Evolutionary conservation across 352 stramenopile species (phyloP).

Genomic region (Phytophthora vignae): DNA sequence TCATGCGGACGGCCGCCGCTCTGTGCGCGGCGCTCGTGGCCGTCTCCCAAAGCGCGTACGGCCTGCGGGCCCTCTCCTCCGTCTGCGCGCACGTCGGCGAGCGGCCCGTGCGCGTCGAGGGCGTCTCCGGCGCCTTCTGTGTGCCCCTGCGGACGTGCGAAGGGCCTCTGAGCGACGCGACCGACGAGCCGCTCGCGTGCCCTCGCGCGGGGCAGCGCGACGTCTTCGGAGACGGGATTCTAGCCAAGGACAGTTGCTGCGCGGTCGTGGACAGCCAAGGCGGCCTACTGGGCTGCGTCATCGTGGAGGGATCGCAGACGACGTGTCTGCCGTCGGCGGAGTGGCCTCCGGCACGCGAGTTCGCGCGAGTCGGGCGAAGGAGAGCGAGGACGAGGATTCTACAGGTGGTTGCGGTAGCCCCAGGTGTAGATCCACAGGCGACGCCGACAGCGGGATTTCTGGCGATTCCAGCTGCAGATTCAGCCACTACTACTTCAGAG

Average conservation of each 20-base stretch:
- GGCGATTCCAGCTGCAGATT: background rate
- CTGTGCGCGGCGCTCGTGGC: conserved; percentile 22
- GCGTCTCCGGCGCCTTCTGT: conserved; percentile 49
- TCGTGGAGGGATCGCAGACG: conserved; percentile 19
- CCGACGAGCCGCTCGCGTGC: conserved; percentile 37
- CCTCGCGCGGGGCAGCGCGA: conserved; percentile 39
- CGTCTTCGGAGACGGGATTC: conserved; percentile 15
- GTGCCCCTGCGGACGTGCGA: conserved; percentile 42
- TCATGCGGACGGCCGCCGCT: conserved; percentile 31
- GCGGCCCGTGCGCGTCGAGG: conserved; percentile 41
- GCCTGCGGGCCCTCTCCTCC: conserved; percentile 19
- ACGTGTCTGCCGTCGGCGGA: conserved; percentile 40
- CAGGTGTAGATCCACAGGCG: conserved; percentile 1
- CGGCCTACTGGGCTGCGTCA: conserved; percentile 46
- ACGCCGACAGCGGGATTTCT: background rate
- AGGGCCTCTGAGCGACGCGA: conserved; percentile 17
- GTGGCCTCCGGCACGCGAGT: conserved; percentile 15
- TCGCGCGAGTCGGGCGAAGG: conserved; percentile 10
- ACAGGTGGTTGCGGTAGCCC: conserved; percentile 11
- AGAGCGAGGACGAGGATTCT: conserved; percentile 15
- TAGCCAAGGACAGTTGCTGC: conserved; percentile 56
- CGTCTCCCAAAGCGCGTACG: background rate
- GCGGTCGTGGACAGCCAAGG: conserved; percentile 36
- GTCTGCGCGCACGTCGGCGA: conserved; percentile 17
- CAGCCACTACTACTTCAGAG: background rate